Evolutionary conservation across 495 filamentous ascomycete species (phyloP).

Genomic region (Xeromyces bisporus): DNA sequence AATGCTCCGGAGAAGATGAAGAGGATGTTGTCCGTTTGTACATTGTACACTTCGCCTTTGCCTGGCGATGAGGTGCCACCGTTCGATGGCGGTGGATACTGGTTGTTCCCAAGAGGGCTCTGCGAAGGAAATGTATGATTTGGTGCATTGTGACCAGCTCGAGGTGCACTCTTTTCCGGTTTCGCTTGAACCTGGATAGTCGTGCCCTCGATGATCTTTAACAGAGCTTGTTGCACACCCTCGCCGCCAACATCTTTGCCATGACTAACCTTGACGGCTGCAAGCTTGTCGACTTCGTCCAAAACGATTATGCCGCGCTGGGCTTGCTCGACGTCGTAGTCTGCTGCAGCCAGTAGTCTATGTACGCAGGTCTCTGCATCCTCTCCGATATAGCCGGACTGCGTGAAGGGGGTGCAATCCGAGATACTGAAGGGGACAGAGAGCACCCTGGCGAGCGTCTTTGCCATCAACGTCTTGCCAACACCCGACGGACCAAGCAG

Average conservation of each 20-base stretch:
- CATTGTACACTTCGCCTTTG: conserved; percentile 75
- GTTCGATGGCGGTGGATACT: conserved; percentile 22
- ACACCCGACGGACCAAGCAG: conserved; percentile 88
- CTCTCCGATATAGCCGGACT: conserved; percentile 94
- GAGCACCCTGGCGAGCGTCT: conserved; percentile 59
- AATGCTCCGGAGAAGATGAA: conserved; percentile 96
- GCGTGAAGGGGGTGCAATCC: conserved; percentile 93
- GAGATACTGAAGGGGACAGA: conserved; percentile 95
- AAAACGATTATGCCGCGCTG: conserved; percentile 90
- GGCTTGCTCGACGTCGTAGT: conserved; percentile 71
- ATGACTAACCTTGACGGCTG: conserved; percentile 48
- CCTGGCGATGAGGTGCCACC: conserved; percentile 23
- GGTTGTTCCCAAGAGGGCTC: conserved; percentile 29
- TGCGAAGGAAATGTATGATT: conserved; percentile 29
- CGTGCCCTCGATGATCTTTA: conserved; percentile 94
- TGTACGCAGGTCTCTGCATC: conserved; percentile 89
- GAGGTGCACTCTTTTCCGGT: conserved; percentile 43
- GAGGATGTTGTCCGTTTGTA: conserved; percentile 88
- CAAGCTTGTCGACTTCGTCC: conserved; percentile 95
- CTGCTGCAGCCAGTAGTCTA: conserved; percentile 70
- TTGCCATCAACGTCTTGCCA: conserved; percentile 89
- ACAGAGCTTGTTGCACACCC: conserved; percentile 86
- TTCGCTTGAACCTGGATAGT: conserved; percentile 76
- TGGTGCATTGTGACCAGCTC: conserved; percentile 26
- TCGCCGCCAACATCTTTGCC: conserved; percentile 80